Evolutionary conservation across 768 basidiomycete genomes (phyloP), one percentile per base, ranked within the genome.

Genomic region (Amanita inopinata): DNA sequence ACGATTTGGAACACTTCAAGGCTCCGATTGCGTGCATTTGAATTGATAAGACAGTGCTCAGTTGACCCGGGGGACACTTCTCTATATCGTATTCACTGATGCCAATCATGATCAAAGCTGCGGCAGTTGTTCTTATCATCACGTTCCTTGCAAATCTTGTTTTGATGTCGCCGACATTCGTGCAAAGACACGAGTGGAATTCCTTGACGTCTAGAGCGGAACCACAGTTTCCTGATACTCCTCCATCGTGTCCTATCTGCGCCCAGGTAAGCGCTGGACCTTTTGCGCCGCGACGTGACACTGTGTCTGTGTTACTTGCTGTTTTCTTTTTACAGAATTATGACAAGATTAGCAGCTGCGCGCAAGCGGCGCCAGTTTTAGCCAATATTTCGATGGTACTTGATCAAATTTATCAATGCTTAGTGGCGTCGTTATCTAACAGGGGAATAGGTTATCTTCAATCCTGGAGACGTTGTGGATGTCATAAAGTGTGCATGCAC

Each of bases 401-500:
- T 53, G 3, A 9, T 15, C 8, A 7, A 36, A 20, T 27, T 1
- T 5, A 27, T 15, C 19, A 11, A 34, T 28, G 31, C 10, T 31
- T 36, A 24, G n/a, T 25, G 22, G 28, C 10, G 33, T 45, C 19
- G 10, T 22, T 12, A 14, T 18, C 33, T 28, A 28, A 34, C 32
- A 46, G 11, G 20, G 22, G 14, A 18, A 37, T 19, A 81, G 79
- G 64, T 82, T 49, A 69, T 81, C 33, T 74, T 74, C 51, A 78
- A 80, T 48, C 80, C 80, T 1, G 71, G 74, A 20, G 72, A 71
- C 1, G 80, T 80, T 57, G 64, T 80, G 47, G 67, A 71, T 50
- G 64, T 77, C 33, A 79, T 81, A 53, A 67, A 73, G 58, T 81
- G 80, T 57, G 67, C 78, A 3, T 83, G 81, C 53, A 62, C 67